phyloP scores from a whole-genome alignment of 176 grass and related monocot genomes.

The Ampelocalamus luodianensis region DNA sequence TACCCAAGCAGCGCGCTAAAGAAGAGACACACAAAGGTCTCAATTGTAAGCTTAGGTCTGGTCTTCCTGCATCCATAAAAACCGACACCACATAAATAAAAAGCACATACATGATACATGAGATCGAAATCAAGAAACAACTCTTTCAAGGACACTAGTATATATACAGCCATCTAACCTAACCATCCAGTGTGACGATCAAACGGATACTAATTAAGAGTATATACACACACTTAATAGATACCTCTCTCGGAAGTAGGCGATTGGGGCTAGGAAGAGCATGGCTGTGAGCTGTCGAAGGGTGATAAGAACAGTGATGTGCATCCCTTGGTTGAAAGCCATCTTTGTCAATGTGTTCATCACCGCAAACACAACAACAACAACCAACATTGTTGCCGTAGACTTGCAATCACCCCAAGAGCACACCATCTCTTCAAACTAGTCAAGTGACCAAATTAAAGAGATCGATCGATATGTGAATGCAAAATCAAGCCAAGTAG shows the following conservation, averaged over 20 bases:
- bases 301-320: constrained; percentile 66
- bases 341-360: constrained; percentile 75
- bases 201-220: too few species aligned
- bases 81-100: too few species aligned
- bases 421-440: not conserved
- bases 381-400: constrained; percentile 48
- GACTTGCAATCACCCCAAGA: constrained; percentile 47
- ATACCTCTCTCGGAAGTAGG: constrained; percentile 76
- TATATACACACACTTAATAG: not conserved
- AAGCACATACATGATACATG: not conserved
- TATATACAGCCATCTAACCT: too few species aligned
- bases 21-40: constrained; percentile 75
- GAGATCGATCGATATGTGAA: too few species aligned
- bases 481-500: too few species aligned
- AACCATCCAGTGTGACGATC: too few species aligned
- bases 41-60: constrained; percentile 70
- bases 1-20: constrained; percentile 79
- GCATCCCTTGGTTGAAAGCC: constrained; percentile 69
- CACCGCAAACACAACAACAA: constrained; percentile 53
- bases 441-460: too few species aligned
- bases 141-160: too few species aligned
- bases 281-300: constrained; percentile 66
- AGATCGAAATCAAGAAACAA: not conserved
- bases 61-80: constrained; percentile 55
- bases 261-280: constrained; percentile 71